Conservation (phyloP, 2,329 filamentous ascomycete genomes). For the Calonectria naviculata region DNA sequence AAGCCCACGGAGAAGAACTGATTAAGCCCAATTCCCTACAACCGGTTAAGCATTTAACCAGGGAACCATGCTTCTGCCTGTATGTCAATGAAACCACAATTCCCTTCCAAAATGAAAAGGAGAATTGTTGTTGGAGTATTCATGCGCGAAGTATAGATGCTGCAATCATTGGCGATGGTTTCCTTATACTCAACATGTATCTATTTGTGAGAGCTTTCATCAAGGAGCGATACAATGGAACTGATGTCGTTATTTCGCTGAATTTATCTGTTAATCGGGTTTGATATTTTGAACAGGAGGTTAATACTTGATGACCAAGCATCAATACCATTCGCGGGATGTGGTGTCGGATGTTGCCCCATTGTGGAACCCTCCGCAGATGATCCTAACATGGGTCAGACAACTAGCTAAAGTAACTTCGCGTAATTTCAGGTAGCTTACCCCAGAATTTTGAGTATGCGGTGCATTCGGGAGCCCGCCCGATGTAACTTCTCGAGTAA, state of each 20-base stretch:
- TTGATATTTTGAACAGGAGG: no score
- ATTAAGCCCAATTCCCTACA: slow-evolving; percentile 11
- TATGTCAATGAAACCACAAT: slow-evolving; percentile 41
- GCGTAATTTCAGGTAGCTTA: not conserved
- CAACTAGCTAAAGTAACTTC: not conserved
- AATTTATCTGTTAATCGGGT: slow-evolving; percentile 2
- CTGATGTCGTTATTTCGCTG: slow-evolving; percentile 36
- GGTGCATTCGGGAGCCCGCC: not conserved
- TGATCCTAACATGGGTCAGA: not conserved
- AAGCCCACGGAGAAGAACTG: not conserved
- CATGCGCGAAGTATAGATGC: slow-evolving; percentile 37
- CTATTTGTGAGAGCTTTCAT: slow-evolving; percentile 32
- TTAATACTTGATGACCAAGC: not conserved
- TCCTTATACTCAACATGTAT: slow-evolving; percentile 29
- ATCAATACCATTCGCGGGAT: not conserved
- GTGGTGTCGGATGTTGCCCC: not conserved
- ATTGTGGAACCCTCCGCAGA: not conserved
- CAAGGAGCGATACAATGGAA: slow-evolving; percentile 37
- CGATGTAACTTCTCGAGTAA: not conserved
- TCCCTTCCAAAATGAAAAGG: slow-evolving; percentile 31
- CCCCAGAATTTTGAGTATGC: not conserved
- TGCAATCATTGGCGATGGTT: slow-evolving; percentile 33
- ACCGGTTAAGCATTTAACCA: slow-evolving; percentile 9
- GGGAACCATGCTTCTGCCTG: slow-evolving; percentile 13
- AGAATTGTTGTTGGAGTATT: slow-evolving; percentile 40